Evolutionary conservation across 495 filamentous ascomycete species (phyloP), one percentile per base, ranked within the genome.

Genomic region (Viridothelium virens): DNA sequence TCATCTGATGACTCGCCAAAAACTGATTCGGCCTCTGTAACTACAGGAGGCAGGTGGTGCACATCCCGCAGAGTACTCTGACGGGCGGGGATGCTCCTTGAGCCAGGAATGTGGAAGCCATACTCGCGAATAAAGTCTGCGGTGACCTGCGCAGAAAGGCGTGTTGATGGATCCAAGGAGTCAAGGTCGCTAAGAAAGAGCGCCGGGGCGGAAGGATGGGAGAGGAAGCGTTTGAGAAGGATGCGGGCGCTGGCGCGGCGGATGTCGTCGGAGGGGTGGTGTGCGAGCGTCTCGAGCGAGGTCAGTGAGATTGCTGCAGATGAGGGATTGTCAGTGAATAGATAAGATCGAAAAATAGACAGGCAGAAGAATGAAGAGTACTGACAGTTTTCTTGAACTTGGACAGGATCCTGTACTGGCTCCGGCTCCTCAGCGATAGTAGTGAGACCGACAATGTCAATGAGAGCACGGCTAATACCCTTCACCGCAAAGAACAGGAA

Each of bases 231-330:
- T 18, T 71, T 61, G 59, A 73, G 66, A 63, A 74, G 67, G 62
- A 75, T 65, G 33, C 63, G 62, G 59, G 67, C 71, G 25, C 72
- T 72, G 6, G 75, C 68, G 37, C 71, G 71, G 64, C 72, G 70
- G 46, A 77, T 75, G 62, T 74, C 70, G 64, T 66, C 18, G 69
- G 75, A 73, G 38, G 61, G 47, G 47, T 68, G 73, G 10, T 63
- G 65, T 44, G 73, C 72, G 63, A 77, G 73, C 61, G 68, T 72
- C 31, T 68, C n/a, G 46, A 77, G 71, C 25, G 71, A 70, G n/a
- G 64, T 61, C 34, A 73, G 69, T 34, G 67, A 68, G 44, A 77
- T 77, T 25, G 66, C 66, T 71, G 64, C 41, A 33, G 56, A 39
- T 34, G 33, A 9, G 33, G 56, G 56, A 31, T 14, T 44, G 5